Percentiles rank a stretch among this genome's conserved stretches.
Conservation (phyloP, 257 asterid genomes). For the Ligustrum vulgare region DNA sequence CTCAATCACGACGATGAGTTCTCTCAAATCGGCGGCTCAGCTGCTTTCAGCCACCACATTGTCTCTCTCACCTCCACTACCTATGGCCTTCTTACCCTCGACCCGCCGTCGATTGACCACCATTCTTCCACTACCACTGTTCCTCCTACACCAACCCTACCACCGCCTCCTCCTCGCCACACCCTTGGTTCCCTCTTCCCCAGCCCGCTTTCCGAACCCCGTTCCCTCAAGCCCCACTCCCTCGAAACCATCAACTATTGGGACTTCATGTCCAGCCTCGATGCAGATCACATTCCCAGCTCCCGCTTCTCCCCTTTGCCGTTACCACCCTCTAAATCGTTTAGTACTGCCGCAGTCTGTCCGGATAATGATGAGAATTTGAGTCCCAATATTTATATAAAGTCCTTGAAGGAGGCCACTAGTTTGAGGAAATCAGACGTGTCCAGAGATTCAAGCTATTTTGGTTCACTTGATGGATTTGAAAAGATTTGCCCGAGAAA, state of each 20-base stretch:
- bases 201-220: conserved; percentile 52
- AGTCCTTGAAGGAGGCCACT: not conserved
- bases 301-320: conserved; percentile 46
- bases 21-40: conserved; percentile 66
- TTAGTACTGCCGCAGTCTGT: not conserved
- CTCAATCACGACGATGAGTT: conserved; percentile 71
- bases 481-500: conserved; percentile 69
- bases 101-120: conserved; percentile 41
- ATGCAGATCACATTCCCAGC: conserved; percentile 50
- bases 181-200: conserved; percentile 71
- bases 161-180: conserved; percentile 59
- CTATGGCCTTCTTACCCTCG: conserved; percentile 75
- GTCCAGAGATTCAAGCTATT: conserved; percentile 4
- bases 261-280: conserved; percentile 93
- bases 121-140: conserved; percentile 19
- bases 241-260: conserved; percentile 73
- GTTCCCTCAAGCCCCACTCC: conserved; percentile 34
- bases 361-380: conserved; percentile 30
- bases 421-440: conserved; percentile 4
- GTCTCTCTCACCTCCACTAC: conserved; percentile 97
- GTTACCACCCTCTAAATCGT: conserved; percentile 9
- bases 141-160: conserved; percentile 33
- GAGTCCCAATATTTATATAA: conserved; percentile 25
- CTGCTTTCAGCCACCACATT: conserved; percentile 86
- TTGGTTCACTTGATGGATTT: conserved; percentile 34